Conservation (phyloP, 768 basidiomycete genomes). For the Mycena pura region DNA sequence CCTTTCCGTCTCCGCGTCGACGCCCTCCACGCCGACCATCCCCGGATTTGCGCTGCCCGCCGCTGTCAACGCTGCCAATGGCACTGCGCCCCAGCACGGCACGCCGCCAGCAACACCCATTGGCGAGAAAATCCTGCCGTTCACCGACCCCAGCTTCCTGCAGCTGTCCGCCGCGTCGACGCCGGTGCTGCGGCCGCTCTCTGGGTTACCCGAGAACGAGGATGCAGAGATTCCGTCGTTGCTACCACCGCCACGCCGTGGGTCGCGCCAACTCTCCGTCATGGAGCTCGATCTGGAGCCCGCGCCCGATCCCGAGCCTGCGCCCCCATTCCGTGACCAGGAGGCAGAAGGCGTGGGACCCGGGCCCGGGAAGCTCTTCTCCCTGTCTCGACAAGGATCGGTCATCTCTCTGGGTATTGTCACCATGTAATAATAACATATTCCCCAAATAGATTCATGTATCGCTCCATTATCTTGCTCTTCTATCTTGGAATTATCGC, state of each 20-base stretch:
- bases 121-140: constrained; percentile 64
- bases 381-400: constrained; percentile 58
- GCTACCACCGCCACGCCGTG: constrained; percentile 68
- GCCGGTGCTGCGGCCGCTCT: constrained; percentile 40
- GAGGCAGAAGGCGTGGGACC: constrained; percentile 37
- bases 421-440: constrained; percentile 42
- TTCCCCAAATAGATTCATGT: no score
- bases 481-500: no score
- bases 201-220: constrained; percentile 32
- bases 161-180: constrained; percentile 57
- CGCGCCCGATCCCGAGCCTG: constrained; percentile 38
- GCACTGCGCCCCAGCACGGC: neutral
- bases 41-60: constrained; percentile 22
- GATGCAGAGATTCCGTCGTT: constrained; percentile 52
- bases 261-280: constrained; percentile 54
- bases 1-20: constrained; percentile 29
- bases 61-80: constrained; percentile 17
- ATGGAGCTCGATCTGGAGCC: constrained; percentile 18
- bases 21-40: constrained; percentile 38
- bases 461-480: no score
- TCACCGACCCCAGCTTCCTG: constrained; percentile 68
- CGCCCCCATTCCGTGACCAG: constrained; percentile 20
- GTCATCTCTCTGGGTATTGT: constrained; percentile 60
- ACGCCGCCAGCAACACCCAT: constrained; percentile 56
- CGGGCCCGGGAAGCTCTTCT: constrained; percentile 41